These are phyloP conservation scores for Leccinum arenicola DNA, from an alignment of 768 basidiomycete species.

Conservation along the genomic window DNA sequence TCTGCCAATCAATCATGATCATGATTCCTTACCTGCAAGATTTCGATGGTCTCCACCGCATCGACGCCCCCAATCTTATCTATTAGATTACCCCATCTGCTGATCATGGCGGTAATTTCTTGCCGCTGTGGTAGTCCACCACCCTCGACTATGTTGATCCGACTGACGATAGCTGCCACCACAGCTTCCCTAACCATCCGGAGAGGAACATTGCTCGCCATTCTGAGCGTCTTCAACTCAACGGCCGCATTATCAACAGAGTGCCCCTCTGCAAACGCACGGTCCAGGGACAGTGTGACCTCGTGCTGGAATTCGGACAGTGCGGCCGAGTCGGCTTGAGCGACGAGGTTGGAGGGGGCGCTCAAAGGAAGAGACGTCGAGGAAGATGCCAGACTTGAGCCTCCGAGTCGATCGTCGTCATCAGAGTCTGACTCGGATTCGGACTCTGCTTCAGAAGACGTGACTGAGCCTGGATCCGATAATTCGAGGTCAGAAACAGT, in stretches of 20 bases:
- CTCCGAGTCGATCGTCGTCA: slow-evolving; percentile 38
- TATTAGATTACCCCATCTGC: slow-evolving; percentile 82
- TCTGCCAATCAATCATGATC: background rate
- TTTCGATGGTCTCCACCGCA: slow-evolving; percentile 72
- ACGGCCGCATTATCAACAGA: slow-evolving; percentile 90
- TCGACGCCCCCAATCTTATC: slow-evolving; percentile 81
- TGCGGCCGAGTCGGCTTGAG: slow-evolving; percentile 41
- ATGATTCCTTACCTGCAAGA: slow-evolving; percentile 60
- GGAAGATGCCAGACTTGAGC: slow-evolving; percentile 41
- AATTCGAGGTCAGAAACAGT: slow-evolving; percentile 57
- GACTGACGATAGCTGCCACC: slow-evolving; percentile 77
- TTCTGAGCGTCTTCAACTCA: slow-evolving; percentile 93
- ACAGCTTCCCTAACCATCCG: slow-evolving; percentile 85
- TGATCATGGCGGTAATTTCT: slow-evolving; percentile 61
- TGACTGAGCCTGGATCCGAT: slow-evolving; percentile 57
- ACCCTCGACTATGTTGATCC: slow-evolving; percentile 59
- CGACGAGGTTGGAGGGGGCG: slow-evolving; percentile 36
- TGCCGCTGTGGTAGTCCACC: slow-evolving; percentile 57
- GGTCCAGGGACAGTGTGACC: slow-evolving; percentile 80
- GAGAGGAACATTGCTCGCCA: slow-evolving; percentile 93
- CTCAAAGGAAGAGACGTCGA: slow-evolving; percentile 45
- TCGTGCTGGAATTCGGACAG: slow-evolving; percentile 74
- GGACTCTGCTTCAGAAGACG: slow-evolving; percentile 48
- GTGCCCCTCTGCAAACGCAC: slow-evolving; percentile 90
- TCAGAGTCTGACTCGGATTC: slow-evolving; percentile 39